Conservation (phyloP, 768 basidiomycete species). For the Lactarius trivialis region DNA sequence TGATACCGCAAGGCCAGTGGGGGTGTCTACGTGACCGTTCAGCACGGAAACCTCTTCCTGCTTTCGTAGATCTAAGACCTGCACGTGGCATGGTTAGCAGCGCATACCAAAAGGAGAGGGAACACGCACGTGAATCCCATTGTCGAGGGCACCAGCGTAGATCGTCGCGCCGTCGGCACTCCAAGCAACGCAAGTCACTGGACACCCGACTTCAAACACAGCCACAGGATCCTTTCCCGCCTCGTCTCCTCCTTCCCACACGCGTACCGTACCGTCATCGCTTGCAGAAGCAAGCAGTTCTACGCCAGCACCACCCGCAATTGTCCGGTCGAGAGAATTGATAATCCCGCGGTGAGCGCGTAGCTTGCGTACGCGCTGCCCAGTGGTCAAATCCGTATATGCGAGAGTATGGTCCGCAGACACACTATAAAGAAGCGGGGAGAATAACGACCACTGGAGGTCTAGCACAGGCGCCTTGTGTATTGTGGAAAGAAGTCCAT, state of each 20-base stretch:
- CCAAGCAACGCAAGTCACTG: conserved; percentile 90
- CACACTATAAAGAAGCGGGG: conserved; percentile 70
- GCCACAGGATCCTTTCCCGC: conserved; percentile 66
- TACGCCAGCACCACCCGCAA: conserved; percentile 74
- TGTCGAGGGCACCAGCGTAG: conserved; percentile 91
- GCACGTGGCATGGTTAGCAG: not conserved
- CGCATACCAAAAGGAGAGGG: not conserved
- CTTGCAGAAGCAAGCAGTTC: conserved; percentile 85
- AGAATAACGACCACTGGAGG: conserved; percentile 81
- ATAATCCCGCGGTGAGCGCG: conserved; percentile 89
- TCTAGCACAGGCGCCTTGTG: conserved; percentile 92
- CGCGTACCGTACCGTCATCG: conserved; percentile 86
- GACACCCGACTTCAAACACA: conserved; percentile 79
- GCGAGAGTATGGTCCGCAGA: conserved; percentile 83
- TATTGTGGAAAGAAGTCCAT: conserved; percentile 72
- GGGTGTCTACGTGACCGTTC: conserved; percentile 84
- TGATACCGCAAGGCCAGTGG: conserved; percentile 87
- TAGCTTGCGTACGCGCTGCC: conserved; percentile 73
- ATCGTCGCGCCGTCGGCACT: conserved; percentile 83
- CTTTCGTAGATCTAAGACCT: conserved; percentile 91
- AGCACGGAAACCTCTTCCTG: conserved; percentile 73
- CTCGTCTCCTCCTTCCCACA: conserved; percentile 88
- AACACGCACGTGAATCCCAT: conserved; percentile 82
- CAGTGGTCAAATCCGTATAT: conserved; percentile 76
- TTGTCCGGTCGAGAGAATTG: conserved; percentile 81